Percentiles rank a stretch among this genome's conserved stretches.
Evolutionary conservation across 2,329 filamentous ascomycete genomes (phyloP).

Genomic region (Colletotrichum liaoningense): DNA sequence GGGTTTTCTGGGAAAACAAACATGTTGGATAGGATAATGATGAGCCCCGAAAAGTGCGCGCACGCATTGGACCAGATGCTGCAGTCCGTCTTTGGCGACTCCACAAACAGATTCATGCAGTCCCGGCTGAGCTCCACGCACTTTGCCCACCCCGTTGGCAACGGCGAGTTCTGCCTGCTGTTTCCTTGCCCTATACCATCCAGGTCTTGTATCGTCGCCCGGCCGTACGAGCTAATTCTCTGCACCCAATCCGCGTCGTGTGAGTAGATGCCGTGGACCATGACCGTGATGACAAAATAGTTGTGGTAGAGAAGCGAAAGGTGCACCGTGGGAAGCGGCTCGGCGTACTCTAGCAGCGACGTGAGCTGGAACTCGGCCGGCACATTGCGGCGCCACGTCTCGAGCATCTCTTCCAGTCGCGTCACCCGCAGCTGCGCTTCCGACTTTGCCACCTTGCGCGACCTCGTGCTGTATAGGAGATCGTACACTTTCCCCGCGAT

Average conservation of each 20-base stretch:
- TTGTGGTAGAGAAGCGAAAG: slow-evolving; percentile 52
- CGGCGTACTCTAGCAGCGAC: slow-evolving; percentile 38
- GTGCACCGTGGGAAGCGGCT: slow-evolving; percentile 43
- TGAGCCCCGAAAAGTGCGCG: slow-evolving; percentile 47
- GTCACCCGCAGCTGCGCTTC: slow-evolving; percentile 45
- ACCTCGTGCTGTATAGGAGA: slow-evolving; percentile 44
- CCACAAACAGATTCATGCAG: slow-evolving; percentile 47
- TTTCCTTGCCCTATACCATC: slow-evolving; percentile 9
- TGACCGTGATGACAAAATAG: slow-evolving; percentile 49
- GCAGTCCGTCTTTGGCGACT: slow-evolving; percentile 44
- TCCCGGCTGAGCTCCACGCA: slow-evolving; percentile 47
- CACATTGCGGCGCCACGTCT: slow-evolving; percentile 49
- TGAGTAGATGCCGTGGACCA: slow-evolving; percentile 53
- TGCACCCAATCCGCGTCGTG: slow-evolving; percentile 50
- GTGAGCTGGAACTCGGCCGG: slow-evolving; percentile 48
- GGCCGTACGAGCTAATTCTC: slow-evolving; percentile 43
- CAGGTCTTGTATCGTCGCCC: slow-evolving; percentile 40
- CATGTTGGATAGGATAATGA: slow-evolving; percentile 48
- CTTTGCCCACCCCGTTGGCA: slow-evolving; percentile 46
- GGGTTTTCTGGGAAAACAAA: slow-evolving; percentile 43
- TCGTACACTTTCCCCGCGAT: slow-evolving; percentile 56
- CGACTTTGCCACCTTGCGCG: slow-evolving; percentile 40
- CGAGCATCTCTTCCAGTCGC: slow-evolving; percentile 46
- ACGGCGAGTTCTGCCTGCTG: slow-evolving; percentile 34
- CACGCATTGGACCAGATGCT: slow-evolving; percentile 45